phyloP scores from a whole-genome alignment of 2,329 filamentous ascomycete species.

The Allantophomopsis lycopodina region DNA sequence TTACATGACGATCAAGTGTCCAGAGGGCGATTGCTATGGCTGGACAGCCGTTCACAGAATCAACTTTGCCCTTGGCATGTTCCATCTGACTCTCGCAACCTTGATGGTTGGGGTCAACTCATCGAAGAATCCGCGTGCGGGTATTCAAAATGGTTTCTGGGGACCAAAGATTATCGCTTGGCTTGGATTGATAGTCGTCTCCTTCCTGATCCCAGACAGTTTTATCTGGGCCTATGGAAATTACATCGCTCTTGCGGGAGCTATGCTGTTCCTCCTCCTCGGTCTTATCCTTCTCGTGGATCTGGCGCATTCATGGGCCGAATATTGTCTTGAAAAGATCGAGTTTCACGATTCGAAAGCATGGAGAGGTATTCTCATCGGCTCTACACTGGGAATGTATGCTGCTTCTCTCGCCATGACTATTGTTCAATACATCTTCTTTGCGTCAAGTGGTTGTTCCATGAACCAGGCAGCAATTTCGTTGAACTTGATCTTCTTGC shows the following conservation, averaged over 20 bases:
- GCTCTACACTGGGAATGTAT: conserved; percentile 91
- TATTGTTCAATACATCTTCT: conserved; percentile 94
- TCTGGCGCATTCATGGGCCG: conserved; percentile 91
- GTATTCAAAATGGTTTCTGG: conserved; percentile 97
- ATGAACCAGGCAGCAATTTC: conserved; percentile 98
- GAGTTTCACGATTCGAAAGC: conserved; percentile 73
- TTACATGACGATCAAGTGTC: conserved; percentile 91
- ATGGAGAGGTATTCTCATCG: conserved; percentile 81
- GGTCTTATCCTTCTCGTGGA: conserved; percentile 89
- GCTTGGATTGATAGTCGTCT: conserved; percentile 75
- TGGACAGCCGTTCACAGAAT: conserved; percentile 96
- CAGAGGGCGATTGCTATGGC: conserved; percentile 81
- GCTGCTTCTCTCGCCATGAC: conserved; percentile 84
- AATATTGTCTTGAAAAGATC: conserved; percentile 89
- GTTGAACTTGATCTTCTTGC: conserved; percentile 75
- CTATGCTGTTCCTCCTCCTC: conserved; percentile 86
- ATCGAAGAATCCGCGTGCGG: conserved; percentile 76
- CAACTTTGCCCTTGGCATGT: conserved; percentile 91
- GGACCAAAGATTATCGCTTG: conserved; percentile 88
- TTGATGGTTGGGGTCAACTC: conserved; percentile 77
- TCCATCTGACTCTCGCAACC: conserved; percentile 77
- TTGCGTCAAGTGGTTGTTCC: conserved; percentile 64
- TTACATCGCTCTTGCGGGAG: conserved; percentile 77
- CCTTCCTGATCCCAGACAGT: conserved; percentile 86
- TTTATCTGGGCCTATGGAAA: conserved; percentile 97